Conservation (phyloP, 1,284 basidiomycete genomes). For the Stereum hirsutum region DNA sequence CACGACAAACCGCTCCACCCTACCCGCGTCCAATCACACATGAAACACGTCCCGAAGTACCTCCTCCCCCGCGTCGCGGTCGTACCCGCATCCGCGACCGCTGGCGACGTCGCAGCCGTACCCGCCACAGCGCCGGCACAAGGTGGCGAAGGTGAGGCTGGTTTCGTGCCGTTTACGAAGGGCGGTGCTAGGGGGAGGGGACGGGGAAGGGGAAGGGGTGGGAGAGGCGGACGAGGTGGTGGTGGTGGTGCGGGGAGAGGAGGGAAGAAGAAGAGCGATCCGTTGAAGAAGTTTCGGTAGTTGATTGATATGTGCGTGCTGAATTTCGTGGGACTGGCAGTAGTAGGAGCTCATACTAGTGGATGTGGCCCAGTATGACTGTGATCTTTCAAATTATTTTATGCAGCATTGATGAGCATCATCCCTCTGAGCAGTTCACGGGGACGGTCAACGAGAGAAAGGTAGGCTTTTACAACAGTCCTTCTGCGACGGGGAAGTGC, state of each 20-base stretch:
- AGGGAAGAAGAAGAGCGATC: conserved; percentile 63
- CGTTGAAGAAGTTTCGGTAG: conserved; percentile 58
- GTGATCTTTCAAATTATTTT: too few species aligned
- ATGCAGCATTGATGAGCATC: too few species aligned
- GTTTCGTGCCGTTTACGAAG: conserved; percentile 71
- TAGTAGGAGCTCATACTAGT: too few species aligned
- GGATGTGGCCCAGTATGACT: too few species aligned
- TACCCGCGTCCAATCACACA: conserved; percentile 80
- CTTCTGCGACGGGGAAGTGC: too few species aligned
- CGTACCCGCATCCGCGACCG: conserved; percentile 28
- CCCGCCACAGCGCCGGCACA: conserved; percentile 14
- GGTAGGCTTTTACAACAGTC: too few species aligned
- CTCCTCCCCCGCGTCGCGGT: conserved; percentile 76
- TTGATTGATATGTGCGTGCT: too few species aligned
- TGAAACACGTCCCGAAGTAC: conserved; percentile 96
- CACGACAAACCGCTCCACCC: conserved; percentile 95
- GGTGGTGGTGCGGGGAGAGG: conserved; percentile 30
- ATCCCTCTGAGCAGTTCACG: too few species aligned
- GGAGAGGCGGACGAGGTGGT: conserved; percentile 22
- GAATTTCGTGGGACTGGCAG: too few species aligned
- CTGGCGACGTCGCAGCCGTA: conserved; percentile 16
- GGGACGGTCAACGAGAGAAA: too few species aligned
- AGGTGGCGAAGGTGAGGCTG: conserved; percentile 22
- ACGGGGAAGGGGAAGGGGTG: conserved; percentile 39
- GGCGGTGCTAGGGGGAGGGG: conserved; percentile 29